phyloP scores from a whole-genome alignment of 805 yeast genomes.

The Lipomyces oligophaga region DNA sequence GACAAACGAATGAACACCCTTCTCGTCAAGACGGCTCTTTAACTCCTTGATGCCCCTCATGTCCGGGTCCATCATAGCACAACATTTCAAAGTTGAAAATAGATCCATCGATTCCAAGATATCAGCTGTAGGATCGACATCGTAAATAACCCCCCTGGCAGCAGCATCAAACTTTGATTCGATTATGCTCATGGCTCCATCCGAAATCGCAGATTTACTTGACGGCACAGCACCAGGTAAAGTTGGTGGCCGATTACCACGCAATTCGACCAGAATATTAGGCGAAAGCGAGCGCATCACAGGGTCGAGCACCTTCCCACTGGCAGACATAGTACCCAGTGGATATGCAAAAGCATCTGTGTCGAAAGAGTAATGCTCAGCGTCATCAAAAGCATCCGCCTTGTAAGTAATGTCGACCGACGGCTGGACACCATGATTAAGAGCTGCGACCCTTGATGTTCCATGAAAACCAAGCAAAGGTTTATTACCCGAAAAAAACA shows the following conservation, averaged over 20 bases:
- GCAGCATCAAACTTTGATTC: slow-evolving; percentile 12
- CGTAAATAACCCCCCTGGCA: not conserved
- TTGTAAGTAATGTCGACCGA: no score
- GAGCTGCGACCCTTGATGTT: no score
- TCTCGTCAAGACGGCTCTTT: slow-evolving; percentile 11
- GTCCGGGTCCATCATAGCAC: slow-evolving; percentile 13
- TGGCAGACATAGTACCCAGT: slow-evolving; percentile 16
- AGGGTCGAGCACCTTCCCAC: slow-evolving; percentile 18
- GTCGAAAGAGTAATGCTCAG: no score
- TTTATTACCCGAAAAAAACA: no score
- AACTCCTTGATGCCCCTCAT: slow-evolving; percentile 14
- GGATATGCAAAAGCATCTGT: slow-evolving; percentile 10
- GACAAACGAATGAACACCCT: slow-evolving; percentile 6
- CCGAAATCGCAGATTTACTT: slow-evolving; percentile 6
- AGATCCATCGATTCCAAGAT: slow-evolving; percentile 10
- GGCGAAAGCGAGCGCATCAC: slow-evolving; percentile 14
- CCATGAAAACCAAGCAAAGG: no score
- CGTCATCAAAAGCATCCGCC: no score
- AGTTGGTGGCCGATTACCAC: slow-evolving; percentile 18
- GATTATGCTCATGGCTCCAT: slow-evolving; percentile 17
- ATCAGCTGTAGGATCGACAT: slow-evolving; percentile 2
- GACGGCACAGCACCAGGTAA: slow-evolving; percentile 17
- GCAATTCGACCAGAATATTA: slow-evolving; percentile 13
- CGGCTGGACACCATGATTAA: no score
- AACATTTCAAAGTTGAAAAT: slow-evolving; percentile 14